Conservation (phyloP, 768 basidiomycete species). For the Udeniomyces megalosporus region DNA sequence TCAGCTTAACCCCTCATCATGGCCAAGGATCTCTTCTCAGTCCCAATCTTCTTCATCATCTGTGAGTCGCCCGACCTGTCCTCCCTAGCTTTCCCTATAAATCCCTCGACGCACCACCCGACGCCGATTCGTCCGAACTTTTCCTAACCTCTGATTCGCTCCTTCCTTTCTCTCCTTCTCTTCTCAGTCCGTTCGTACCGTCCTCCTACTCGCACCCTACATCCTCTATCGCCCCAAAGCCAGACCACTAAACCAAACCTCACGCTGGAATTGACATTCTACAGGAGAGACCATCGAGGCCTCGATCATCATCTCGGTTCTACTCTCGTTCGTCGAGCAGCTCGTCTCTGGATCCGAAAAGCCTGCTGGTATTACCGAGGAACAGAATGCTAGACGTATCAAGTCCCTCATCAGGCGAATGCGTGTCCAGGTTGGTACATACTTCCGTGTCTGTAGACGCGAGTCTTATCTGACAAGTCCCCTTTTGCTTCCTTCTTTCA, state of each 20-base stretch:
- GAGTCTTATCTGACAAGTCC: background rate
- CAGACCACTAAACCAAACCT: too few species aligned
- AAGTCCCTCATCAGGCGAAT: constrained; percentile 19
- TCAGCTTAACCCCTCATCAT: constrained; percentile 35
- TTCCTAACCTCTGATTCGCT: background rate
- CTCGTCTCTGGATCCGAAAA: constrained; percentile 12
- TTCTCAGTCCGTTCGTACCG: background rate
- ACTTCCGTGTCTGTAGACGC: background rate
- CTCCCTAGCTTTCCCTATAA: too few species aligned
- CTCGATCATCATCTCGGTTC: constrained; percentile 14
- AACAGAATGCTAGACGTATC: constrained; percentile 3
- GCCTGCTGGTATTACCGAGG: background rate
- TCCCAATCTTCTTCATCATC: constrained; percentile 85
- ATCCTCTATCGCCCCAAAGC: too few species aligned
- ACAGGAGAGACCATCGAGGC: too few species aligned
- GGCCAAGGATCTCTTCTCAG: constrained; percentile 62
- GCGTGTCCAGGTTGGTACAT: constrained; percentile 19
- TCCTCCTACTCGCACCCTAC: background rate
- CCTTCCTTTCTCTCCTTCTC: background rate
- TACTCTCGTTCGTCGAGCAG: constrained; percentile 18
- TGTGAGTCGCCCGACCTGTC: too few species aligned
- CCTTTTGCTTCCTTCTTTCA: constrained; percentile 22
- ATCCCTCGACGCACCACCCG: too few species aligned
- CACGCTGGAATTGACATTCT: too few species aligned
- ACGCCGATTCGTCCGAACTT: too few species aligned